A percentile compares a stretch with the other conserved stretches of the same genome.
Evolutionary conservation across 2,329 filamentous ascomycete species (phyloP).

Genomic region (Akanthomyces muscarius): DNA sequence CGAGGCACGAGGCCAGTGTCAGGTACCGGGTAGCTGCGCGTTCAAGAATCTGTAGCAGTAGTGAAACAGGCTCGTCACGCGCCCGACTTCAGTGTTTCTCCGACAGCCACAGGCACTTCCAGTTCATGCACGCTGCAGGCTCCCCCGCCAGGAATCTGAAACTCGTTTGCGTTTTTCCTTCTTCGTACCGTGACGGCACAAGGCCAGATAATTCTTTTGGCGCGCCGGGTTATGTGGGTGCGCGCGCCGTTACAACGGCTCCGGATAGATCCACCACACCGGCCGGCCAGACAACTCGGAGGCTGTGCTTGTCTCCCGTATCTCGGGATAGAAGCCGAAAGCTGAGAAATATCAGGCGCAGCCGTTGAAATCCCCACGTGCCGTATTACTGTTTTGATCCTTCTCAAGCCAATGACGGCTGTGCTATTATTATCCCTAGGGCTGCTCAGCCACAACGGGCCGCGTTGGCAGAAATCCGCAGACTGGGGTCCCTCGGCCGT

Average conservation of each 20-base stretch:
- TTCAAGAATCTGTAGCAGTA: slow-evolving; percentile 1
- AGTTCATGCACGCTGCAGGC: background rate
- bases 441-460: background rate
- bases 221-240: background rate
- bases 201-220: background rate
- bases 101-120: background rate
- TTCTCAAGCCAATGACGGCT: background rate
- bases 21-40: slow-evolving; percentile 1
- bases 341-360: background rate
- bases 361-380: too few relatives aligned
- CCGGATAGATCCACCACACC: background rate
- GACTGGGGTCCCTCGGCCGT: background rate
- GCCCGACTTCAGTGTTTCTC: background rate
- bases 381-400: background rate
- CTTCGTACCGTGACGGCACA: background rate
- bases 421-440: background rate
- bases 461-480: background rate
- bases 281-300: background rate
- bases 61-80: slow-evolving; percentile 6
- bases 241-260: background rate
- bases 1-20: background rate
- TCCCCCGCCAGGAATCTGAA: background rate
- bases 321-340: background rate
- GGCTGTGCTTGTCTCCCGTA: background rate
- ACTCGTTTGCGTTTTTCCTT: background rate